Evolutionary conservation across 495 filamentous ascomycete genomes (phyloP).

Genomic region (Evernia prunastri): DNA sequence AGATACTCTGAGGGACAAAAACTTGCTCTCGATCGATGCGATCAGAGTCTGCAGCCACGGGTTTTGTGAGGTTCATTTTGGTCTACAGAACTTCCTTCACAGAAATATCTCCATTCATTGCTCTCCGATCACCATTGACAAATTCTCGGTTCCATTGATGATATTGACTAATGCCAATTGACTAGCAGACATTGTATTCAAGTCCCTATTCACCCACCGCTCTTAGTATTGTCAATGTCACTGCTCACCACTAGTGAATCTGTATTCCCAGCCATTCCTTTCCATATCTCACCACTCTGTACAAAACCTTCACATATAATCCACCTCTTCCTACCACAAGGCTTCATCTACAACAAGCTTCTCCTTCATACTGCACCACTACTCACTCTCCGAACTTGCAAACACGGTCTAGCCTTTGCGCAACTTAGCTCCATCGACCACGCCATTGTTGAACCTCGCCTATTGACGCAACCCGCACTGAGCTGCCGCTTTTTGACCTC

Average conservation of each 20-base stretch:
- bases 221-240: not conserved
- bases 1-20: not conserved
- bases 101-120: not conserved
- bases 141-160: not conserved
- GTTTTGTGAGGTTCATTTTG: not conserved
- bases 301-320: not conserved
- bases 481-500: not conserved
- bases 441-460: not conserved
- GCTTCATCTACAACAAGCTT: not conserved
- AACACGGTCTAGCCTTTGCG: not conserved
- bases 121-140: not conserved
- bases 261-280: not conserved
- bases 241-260: slow-evolving; percentile 10
- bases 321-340: not conserved
- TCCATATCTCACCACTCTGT: not conserved
- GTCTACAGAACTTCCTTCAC: not conserved
- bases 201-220: not conserved
- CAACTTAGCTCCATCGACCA: not conserved
- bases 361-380: not conserved
- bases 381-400: not conserved
- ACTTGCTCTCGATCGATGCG: not conserved
- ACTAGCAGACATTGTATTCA: not conserved
- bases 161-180: not conserved
- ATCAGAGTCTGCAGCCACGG: not conserved
- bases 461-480: not conserved